Conservation (phyloP, 2,329 filamentous ascomycete genomes). For the Aspergillus aculeatus region DNA sequence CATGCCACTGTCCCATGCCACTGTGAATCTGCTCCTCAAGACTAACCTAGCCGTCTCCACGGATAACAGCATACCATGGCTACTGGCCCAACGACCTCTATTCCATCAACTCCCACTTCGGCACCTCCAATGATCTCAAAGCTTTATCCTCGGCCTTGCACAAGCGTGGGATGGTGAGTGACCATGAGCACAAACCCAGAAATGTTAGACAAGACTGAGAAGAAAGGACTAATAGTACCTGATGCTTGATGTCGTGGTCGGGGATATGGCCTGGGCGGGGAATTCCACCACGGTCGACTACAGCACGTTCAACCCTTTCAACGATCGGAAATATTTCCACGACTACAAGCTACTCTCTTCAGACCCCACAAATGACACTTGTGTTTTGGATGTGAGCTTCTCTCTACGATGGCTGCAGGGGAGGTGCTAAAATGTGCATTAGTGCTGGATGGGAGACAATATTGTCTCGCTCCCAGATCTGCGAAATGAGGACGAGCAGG, state of each 20-base stretch:
- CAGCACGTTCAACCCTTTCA: slow-evolving; percentile 51
- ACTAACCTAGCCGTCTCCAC: background rate
- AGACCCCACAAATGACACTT: slow-evolving; percentile 53
- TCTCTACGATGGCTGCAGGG: no score
- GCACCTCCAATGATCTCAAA: slow-evolving; percentile 59
- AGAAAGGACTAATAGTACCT: slow-evolving; percentile 38
- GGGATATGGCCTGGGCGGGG: slow-evolving; percentile 53
- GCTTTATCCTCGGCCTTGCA: slow-evolving; percentile 57
- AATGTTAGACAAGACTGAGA: background rate
- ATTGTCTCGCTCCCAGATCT: slow-evolving; percentile 61
- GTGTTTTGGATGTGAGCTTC: slow-evolving; percentile 23
- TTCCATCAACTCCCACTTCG: slow-evolving; percentile 57
- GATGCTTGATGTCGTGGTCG: slow-evolving; percentile 61
- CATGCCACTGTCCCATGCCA: no score
- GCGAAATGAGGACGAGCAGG: slow-evolving; percentile 51
- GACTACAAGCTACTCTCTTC: slow-evolving; percentile 50
- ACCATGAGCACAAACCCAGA: background rate
- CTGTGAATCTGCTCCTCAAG: no score
- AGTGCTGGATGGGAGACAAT: slow-evolving; percentile 55
- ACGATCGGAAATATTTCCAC: slow-evolving; percentile 59
- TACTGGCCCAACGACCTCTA: slow-evolving; percentile 50
- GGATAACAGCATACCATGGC: slow-evolving; percentile 40
- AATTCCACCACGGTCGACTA: slow-evolving; percentile 50
- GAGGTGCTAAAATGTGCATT: background rate
- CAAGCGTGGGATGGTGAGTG: slow-evolving; percentile 47